Evolutionary conservation across 495 filamentous ascomycete genomes (phyloP), one percentile per base, ranked within the genome.

Genomic region (Aspergillus ostianus): DNA sequence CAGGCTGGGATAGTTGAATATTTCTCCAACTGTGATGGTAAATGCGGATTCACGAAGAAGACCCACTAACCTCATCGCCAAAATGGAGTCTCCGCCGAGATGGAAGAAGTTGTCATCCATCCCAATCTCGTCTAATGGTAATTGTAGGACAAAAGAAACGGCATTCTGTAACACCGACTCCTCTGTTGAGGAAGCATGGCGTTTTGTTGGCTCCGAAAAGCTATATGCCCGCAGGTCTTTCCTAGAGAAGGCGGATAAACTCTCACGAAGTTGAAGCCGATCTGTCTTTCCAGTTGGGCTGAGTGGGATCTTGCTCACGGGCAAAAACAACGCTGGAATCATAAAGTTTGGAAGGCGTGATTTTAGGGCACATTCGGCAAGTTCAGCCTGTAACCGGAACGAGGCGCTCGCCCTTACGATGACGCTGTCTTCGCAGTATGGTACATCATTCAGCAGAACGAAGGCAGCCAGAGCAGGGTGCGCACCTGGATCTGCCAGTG

Each of bases 311-410:
- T 15, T 20, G 17, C n/a, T 27, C 7, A 26, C 17, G 8, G 51
- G 51, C n/a, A 53, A 27, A 18, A 53, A 53, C 6, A 30, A 9
- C n/a, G 51, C 27, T 27, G 51, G 51, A 18, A 53, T 32, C 51
- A 53, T 53, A 18, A 27, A 53, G 29, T 18, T 27, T 13, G 51
- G 51, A 7, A 53, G 29, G n/a, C 8, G 51, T 3, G 17, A 18
- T 17, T 30, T 20, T 4, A 53, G 26, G 5, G 10, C 15, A 18
- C 7, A 32, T 17, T 53, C 10, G 12, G 27, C 27, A 18, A 9
- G 9, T 15, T 27, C n/a, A 8, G 17, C 18, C 29, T 53, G 21
- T 1, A 17, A 20, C 9, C 27, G 6, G 27, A 53, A 53, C 15
- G n/a, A 18, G 19, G 21, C 9, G n/a, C 8, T 53, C 7, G 21